These are phyloP conservation scores for Pythium folliculosum DNA, from an alignment of 352 stramenopile species.

Conservation along the genomic window DNA sequence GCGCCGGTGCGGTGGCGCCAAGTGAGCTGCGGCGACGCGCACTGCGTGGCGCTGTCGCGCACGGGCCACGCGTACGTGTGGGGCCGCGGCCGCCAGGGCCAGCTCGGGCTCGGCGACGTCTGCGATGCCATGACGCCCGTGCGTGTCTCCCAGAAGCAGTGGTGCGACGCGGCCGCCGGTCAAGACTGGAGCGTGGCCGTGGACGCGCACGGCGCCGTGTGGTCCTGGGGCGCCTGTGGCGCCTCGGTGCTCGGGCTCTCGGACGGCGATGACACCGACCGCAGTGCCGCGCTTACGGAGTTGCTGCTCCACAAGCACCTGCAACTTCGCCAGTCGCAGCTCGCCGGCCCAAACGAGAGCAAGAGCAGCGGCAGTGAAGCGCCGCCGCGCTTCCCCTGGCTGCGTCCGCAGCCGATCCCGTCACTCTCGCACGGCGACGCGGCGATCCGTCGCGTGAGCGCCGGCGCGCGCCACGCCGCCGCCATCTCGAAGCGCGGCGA, in stretches of 20 bases:
- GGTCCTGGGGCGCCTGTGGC: constrained; percentile 76
- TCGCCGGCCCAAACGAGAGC: neutral
- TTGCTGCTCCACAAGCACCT: constrained; percentile 48
- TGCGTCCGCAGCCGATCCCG: constrained; percentile 38
- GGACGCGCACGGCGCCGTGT: constrained; percentile 61
- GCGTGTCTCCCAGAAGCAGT: constrained; percentile 20
- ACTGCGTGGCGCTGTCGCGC: constrained; percentile 68
- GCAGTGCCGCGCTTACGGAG: constrained; percentile 35
- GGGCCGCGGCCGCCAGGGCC: constrained; percentile 75
- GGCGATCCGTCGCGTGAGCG: constrained; percentile 62
- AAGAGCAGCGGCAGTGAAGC: neutral
- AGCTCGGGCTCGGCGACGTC: constrained; percentile 70
- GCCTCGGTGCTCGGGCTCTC: constrained; percentile 60
- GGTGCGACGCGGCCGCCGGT: constrained; percentile 59
- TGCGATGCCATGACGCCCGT: constrained; percentile 37
- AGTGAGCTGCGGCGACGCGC: constrained; percentile 71
- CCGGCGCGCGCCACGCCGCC: constrained; percentile 85
- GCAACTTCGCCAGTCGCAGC: constrained; percentile 31
- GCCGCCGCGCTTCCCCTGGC: constrained; percentile 35
- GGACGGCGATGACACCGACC: constrained; percentile 21
- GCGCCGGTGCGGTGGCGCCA: constrained; percentile 36
- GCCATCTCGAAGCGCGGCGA: constrained; percentile 86
- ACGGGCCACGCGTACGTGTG: constrained; percentile 68
- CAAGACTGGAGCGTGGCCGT: constrained; percentile 83
- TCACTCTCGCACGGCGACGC: constrained; percentile 40